These are phyloP conservation scores for Pisolithus microcarpus DNA, from an alignment of 768 basidiomycete species.

Conservation along the genomic window DNA sequence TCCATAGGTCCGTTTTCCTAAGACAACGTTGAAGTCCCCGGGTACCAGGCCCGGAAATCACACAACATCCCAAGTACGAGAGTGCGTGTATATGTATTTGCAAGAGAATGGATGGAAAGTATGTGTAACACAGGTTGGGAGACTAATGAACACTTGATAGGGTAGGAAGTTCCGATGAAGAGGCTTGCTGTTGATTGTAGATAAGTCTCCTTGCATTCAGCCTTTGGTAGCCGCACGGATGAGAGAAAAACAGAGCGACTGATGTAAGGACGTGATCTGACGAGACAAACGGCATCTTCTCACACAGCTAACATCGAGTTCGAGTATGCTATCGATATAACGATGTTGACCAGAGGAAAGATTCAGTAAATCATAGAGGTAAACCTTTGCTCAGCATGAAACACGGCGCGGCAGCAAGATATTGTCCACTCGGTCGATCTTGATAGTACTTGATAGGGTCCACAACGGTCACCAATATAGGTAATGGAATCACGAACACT, in stretches of 20 bases:
- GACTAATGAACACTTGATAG: not conserved
- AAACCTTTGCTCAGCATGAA: slow-evolving; percentile 12
- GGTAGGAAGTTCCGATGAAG: slow-evolving; percentile 15
- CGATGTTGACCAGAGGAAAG: not conserved
- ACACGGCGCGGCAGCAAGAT: slow-evolving; percentile 8
- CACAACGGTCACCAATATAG: too few species aligned
- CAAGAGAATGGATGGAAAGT: not conserved
- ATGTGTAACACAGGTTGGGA: not conserved
- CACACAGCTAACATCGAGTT: slow-evolving; percentile 22
- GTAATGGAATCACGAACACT: not conserved
- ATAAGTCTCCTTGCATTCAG: slow-evolving; percentile 5
- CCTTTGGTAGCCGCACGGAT: not conserved
- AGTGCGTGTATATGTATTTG: not conserved
- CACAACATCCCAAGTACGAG: too few species aligned
- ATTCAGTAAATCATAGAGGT: not conserved
- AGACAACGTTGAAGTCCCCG: too few species aligned
- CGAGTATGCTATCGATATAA: slow-evolving; percentile 12
- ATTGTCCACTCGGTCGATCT: not conserved
- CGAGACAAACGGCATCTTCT: not conserved
- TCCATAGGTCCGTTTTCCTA: too few species aligned
- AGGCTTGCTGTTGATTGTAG: not conserved
- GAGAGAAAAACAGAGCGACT: not conserved
- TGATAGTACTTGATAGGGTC: slow-evolving; percentile 10
- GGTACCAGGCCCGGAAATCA: too few species aligned
- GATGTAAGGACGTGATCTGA: not conserved